Conservation (phyloP, 345 rosid species). For the Noccaea bulbosa region DNA sequence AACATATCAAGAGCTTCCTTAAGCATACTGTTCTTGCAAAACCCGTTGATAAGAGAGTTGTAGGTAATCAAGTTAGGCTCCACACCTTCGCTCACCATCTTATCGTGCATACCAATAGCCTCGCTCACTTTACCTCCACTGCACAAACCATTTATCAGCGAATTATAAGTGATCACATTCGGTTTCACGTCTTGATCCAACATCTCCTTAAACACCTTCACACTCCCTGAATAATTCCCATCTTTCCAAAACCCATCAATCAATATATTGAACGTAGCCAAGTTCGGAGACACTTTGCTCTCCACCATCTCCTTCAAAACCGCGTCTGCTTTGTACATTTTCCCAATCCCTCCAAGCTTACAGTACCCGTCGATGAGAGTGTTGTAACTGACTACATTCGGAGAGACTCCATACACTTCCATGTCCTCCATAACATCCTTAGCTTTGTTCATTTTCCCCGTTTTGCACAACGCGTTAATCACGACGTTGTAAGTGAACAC, state of each 20-base stretch:
- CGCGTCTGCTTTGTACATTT: conserved; percentile 78
- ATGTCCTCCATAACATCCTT: conserved; percentile 69
- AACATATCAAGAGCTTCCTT: conserved; percentile 62
- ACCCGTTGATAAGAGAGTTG: conserved; percentile 69
- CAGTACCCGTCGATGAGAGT: conserved; percentile 72
- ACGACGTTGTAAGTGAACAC: conserved; percentile 58
- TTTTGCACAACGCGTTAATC: conserved; percentile 67
- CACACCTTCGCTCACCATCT: conserved; percentile 64
- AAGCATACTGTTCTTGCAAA: conserved; percentile 65
- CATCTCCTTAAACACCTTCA: conserved; percentile 74
- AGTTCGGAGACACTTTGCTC: conserved; percentile 51
- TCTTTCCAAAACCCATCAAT: conserved; percentile 86
- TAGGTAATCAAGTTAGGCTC: conserved; percentile 62
- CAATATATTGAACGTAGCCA: conserved; percentile 73
- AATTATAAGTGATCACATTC: conserved; percentile 62
- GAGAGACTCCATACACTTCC: conserved; percentile 57
- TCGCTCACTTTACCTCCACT: conserved; percentile 55
- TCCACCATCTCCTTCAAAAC: conserved; percentile 71
- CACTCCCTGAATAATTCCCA: conserved; percentile 54
- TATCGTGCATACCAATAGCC: conserved; percentile 53
- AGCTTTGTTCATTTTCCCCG: conserved; percentile 76
- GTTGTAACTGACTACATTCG: conserved; percentile 67
- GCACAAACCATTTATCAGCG: conserved; percentile 62
- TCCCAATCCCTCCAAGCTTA: conserved; percentile 65
- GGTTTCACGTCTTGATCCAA: conserved; percentile 59